Conservation (phyloP, 345 rosid species). For the Atalantia buxifolia region DNA sequence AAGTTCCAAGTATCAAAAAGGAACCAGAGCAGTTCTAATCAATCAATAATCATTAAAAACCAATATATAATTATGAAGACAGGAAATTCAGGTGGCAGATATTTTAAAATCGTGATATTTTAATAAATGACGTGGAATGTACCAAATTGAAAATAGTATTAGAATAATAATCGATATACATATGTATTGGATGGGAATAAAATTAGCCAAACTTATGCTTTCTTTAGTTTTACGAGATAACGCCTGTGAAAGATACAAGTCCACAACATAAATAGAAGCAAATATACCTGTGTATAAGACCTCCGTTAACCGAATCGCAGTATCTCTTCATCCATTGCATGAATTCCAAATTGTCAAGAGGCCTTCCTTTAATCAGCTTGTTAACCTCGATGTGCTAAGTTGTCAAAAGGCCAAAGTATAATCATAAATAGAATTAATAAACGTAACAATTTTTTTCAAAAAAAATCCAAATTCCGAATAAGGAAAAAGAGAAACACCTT, state of each 20-base stretch:
- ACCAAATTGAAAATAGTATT: no score
- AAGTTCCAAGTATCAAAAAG: neutral
- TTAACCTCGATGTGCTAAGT: conserved; percentile 83
- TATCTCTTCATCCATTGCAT: conserved; percentile 99
- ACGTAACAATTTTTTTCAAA: neutral
- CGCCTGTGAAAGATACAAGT: neutral
- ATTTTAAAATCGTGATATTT: neutral
- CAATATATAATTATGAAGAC: neutral
- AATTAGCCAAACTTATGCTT: neutral
- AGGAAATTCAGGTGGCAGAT: neutral
- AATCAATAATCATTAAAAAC: neutral
- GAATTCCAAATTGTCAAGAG: conserved; percentile 95
- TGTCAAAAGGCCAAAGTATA: neutral
- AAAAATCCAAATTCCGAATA: no score
- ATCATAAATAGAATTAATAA: neutral
- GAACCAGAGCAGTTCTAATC: neutral
- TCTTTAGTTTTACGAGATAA: neutral
- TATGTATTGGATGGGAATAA: no score
- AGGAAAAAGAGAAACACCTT: conserved; percentile 45
- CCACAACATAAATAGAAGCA: neutral
- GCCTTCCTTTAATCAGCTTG: conserved; percentile 91
- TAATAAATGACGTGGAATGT: neutral
- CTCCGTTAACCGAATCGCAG: conserved; percentile 82
- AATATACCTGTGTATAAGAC: conserved; percentile 47
- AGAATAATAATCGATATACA: no score